Base-by-base conservation (phyloP, 1,284 basidiomycete genomes). In the Ustilago xerochloae region DNA sequence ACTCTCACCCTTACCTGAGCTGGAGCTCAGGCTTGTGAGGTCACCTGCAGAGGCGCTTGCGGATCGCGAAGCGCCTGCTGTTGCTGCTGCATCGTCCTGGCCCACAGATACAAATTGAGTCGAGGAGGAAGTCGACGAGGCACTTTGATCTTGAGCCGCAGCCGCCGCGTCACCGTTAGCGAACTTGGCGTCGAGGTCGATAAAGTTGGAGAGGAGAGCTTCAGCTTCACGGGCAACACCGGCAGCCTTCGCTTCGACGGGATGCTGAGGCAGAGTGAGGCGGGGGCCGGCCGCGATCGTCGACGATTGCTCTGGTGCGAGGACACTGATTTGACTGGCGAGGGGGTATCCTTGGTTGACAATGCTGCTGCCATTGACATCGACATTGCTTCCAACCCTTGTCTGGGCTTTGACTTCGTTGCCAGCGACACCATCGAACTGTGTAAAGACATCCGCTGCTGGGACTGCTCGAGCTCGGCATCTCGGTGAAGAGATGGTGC, bases 311-410 rank as follows among this genome's bases (percentile, higher is more conserved):
- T 65, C 51, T 55, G 63, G 10, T 35, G 60, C 53, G 56, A 60
- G 35, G 41, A 69, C 49, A 41, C 54, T 49, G 49, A 52, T 63
- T 56, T 54, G 56, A 49, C 59, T 58, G 33, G 50, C 64, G 32
- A 62, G 50, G 41, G 63, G 55, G 64, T 51, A 65, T 20, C 58
- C 65, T 60, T 64, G 47, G 36, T 47, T 53, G 66, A 63, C 75
- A 59, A 78, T 59, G 75, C 78, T 80, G 78, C 78, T 78, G 78
- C 78, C 78, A 52, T 75, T 74, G 78, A 61, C 63, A 60, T 66
- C 58, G 58, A 73, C 57, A 35, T 58, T 53, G 66, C 59, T 61
- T 50, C 63, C 67, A 38, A 32, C 55, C 60, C 39, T 65, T 51
- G 30, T 58, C 18, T 36, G 24, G 50, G 54, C 57, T 43, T 38